These are phyloP conservation scores for Ceratobasidium sp. DNA, from an alignment of 1,284 basidiomycete genomes.

Conservation along the genomic window DNA sequence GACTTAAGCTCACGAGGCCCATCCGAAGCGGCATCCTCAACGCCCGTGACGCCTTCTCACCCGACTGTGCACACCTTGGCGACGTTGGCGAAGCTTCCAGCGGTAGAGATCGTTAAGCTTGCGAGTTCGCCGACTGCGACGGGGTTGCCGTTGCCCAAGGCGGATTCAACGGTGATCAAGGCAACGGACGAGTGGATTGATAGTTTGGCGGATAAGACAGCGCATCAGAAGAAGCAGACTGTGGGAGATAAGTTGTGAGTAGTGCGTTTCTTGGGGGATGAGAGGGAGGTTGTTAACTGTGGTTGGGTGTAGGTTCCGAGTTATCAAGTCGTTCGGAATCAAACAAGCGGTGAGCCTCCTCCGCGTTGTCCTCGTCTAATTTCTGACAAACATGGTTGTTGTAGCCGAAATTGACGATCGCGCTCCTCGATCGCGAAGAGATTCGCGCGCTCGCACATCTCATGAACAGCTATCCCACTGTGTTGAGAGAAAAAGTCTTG, in stretches of 20 bases:
- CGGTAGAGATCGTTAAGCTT: slow-evolving; percentile 76
- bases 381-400: slow-evolving; percentile 16
- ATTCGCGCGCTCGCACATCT: slow-evolving; percentile 84
- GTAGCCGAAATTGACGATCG: slow-evolving; percentile 85
- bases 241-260: slow-evolving; percentile 80
- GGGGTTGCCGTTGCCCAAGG: slow-evolving; percentile 75
- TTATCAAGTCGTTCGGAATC: slow-evolving; percentile 82
- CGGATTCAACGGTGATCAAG: slow-evolving; percentile 75
- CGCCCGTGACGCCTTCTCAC: slow-evolving; percentile 49
- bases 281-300: not conserved
- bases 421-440: slow-evolving; percentile 86
- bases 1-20: slow-evolving; percentile 78
- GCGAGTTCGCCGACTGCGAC: slow-evolving; percentile 63
- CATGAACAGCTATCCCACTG: slow-evolving; percentile 86
- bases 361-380: not conserved
- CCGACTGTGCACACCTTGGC: slow-evolving; percentile 60
- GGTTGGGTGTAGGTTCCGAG: slow-evolving; percentile 69
- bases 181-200: slow-evolving; percentile 86
- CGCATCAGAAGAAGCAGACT: slow-evolving; percentile 82
- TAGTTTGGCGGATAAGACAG: slow-evolving; percentile 70
- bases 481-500: slow-evolving; percentile 80
- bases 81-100: slow-evolving; percentile 66
- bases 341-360: slow-evolving; percentile 76
- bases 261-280: not conserved
- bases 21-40: slow-evolving; percentile 76